Evolutionary conservation across 768 basidiomycete genomes (phyloP).

Genomic region (Daedaleopsis sinensis): DNA sequence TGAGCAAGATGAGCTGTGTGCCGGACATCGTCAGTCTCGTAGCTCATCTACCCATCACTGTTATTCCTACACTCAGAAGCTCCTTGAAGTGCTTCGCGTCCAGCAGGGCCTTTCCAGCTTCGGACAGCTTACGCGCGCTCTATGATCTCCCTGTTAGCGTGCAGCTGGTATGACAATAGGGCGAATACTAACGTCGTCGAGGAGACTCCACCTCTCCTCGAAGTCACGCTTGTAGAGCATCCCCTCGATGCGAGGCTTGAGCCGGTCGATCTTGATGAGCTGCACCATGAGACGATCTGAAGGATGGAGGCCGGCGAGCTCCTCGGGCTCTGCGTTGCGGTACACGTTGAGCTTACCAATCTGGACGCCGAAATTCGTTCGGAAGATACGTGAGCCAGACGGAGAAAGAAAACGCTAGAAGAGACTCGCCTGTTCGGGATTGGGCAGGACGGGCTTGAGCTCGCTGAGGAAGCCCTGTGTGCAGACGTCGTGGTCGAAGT

Average conservation of each 20-base stretch:
- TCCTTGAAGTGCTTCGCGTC: conserved; percentile 89
- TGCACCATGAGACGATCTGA: conserved; percentile 98
- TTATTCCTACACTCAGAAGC: conserved; percentile 68
- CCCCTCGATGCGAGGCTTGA: conserved; percentile 87
- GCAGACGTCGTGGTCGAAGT: conserved; percentile 87
- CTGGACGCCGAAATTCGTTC: conserved; percentile 36
- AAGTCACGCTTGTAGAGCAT: conserved; percentile 94
- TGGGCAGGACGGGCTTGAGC: conserved; percentile 84
- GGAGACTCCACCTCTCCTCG: conserved; percentile 79
- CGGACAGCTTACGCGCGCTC: conserved; percentile 80
- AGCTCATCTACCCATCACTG: neutral
- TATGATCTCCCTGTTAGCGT: conserved; percentile 32
- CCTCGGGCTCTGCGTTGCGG: conserved; percentile 82
- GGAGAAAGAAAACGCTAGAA: neutral
- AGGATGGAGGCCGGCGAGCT: conserved; percentile 86
- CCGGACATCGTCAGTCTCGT: no score
- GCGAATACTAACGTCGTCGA: conserved; percentile 68
- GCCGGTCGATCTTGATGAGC: conserved; percentile 89
- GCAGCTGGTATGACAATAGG: neutral
- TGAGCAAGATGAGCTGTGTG: conserved; percentile 79
- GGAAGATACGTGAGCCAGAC: neutral
- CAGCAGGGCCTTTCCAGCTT: conserved; percentile 79
- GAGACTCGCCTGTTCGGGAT: conserved; percentile 77
- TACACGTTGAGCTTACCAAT: conserved; percentile 90
- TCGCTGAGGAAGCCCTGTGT: conserved; percentile 89